Base-by-base conservation (phyloP, 2,329 filamentous ascomycete genomes). In the Cryphonectria parasitica region DNA sequence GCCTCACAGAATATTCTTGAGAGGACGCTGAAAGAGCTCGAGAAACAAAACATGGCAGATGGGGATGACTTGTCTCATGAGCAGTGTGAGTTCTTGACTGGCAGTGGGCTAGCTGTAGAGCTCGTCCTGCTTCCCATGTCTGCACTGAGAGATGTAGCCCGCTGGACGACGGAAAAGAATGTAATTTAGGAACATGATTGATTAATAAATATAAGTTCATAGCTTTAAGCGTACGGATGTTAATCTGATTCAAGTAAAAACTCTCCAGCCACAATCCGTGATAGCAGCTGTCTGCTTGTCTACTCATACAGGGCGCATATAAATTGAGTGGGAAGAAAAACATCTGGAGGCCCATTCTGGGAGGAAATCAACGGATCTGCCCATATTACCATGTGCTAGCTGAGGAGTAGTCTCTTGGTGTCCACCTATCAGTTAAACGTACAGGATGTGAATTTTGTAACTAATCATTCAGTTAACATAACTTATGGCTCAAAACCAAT, bases 71-170 rank as follows among this genome's bases (percentile, higher is more conserved):
- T 63, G 22, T 63, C 60, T 2, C 31, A 39, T n/a, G 60, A 43
- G 60, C 60, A 63, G n/a, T 63, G 60, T 63, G 60, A 63, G 8
- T 63, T 63, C 36, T 43, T 63, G 60, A 63, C 31, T 7, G 39
- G 39, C 22, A 63, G 39, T 5, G 60, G 60, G 60, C 36, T 64
- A 13, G 61, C n/a, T 2, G 61, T 64, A 6, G 61, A 64, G 39
- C 41, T 64, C n/a, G 61, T 64, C 22, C 61, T 64, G 7, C 36
- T 64, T 11, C 61, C 61, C 61, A 64, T 64, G 61, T 41, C 61
- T 25, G 39, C 61, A 2, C 34, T 64, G 31, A 43, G 61, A 64
- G 61, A 64, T 64, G 61, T 64, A 10, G 61, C 61, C 41, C 61
- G 61, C 6, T 64, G 61, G 61, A 64, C 61, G 15, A 64, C 61